These are phyloP conservation scores for Coemansia sp. DNA, from an alignment of 192 early-diverging fungal genomes.

Conservation along the genomic window DNA sequence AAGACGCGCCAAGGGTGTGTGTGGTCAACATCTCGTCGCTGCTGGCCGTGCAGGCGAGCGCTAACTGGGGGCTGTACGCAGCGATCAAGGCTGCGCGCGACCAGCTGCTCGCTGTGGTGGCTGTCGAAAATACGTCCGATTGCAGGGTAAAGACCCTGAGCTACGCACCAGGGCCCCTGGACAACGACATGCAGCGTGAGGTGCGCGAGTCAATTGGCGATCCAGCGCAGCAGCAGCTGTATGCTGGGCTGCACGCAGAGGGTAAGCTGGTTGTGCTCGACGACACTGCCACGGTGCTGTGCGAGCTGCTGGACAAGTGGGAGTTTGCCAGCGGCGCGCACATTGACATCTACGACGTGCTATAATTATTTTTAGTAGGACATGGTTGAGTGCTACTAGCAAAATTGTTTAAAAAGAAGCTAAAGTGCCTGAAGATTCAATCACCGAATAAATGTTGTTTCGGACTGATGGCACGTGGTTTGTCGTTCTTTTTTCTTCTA, in stretches of 20 bases:
- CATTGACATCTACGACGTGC: conserved; percentile 67
- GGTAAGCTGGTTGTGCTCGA: conserved; percentile 67
- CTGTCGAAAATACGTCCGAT: conserved; percentile 60
- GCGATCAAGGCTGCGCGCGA: conserved; percentile 82
- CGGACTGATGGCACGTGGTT: too few species aligned
- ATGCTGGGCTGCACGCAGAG: conserved; percentile 62
- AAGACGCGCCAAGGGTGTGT: conserved; percentile 25
- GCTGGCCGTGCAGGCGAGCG: conserved; percentile 67
- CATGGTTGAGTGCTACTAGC: too few species aligned
- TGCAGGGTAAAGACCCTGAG: conserved; percentile 62
- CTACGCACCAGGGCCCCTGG: conserved; percentile 88
- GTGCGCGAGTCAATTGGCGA: conserved; percentile 72
- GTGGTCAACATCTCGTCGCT: conserved; percentile 83
- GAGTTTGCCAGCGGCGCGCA: conserved; percentile 63
- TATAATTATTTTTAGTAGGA: too few species aligned
- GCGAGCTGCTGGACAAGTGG: conserved; percentile 59
- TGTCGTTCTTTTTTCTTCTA: too few species aligned
- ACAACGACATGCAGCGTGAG: conserved; percentile 76
- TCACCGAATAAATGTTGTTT: too few species aligned
- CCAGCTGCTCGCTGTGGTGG: conserved; percentile 66
- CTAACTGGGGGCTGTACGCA: conserved; percentile 81
- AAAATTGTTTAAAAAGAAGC: too few species aligned
- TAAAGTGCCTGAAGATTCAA: too few species aligned
- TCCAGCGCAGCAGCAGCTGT: conserved; percentile 60
- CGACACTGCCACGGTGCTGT: conserved; percentile 61